These are phyloP conservation scores for Scenedesmus sp. DNA, from an alignment of 163 green algal genomes.

Conservation along the genomic window DNA sequence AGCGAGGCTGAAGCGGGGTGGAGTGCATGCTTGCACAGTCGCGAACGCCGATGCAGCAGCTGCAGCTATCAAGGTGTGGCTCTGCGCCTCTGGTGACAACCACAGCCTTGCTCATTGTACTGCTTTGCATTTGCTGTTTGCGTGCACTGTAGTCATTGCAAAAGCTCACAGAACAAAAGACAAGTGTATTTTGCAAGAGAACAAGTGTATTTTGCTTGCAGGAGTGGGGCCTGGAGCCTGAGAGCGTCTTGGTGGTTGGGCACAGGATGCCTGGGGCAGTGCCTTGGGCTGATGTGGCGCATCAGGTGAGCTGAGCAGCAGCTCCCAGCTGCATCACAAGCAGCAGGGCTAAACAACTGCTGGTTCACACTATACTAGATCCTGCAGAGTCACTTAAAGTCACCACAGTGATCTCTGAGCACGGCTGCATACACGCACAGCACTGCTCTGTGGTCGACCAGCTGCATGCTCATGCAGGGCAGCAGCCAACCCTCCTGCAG, in stretches of 20 bases:
- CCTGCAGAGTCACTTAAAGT: background rate
- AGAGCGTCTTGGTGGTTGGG: background rate
- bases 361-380: too few species aligned
- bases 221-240: background rate
- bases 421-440: too few species aligned
- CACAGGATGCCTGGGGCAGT: background rate
- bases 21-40: background rate
- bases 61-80: background rate
- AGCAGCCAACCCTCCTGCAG: background rate
- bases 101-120: background rate
- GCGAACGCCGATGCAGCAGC: background rate
- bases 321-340: background rate
- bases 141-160: background rate
- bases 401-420: too few species aligned
- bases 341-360: too few species aligned
- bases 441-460: background rate
- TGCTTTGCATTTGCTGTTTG: background rate
- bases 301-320: slow-evolving; percentile 33
- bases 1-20: background rate
- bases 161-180: too few species aligned
- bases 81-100: too few species aligned
- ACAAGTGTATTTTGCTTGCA: background rate
- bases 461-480: background rate
- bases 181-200: too few species aligned
- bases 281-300: background rate